Base-by-base conservation (phyloP, 2,329 filamentous ascomycete species). In the Nothopassalora personata region DNA sequence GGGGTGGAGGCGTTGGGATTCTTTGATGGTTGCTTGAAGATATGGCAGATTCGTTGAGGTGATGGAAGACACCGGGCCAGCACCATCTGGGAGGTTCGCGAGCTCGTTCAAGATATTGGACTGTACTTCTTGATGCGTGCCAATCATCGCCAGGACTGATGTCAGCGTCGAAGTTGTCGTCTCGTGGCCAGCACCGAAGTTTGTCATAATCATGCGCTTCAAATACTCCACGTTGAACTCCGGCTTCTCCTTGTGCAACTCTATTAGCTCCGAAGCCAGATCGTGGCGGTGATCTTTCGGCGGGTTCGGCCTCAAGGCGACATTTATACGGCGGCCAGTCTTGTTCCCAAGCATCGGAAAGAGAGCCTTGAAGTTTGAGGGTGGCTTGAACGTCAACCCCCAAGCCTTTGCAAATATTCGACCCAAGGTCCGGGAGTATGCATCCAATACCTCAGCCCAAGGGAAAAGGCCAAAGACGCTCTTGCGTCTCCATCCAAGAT, bases 1-100 rank as follows among this genome's bases (percentile, higher is more conserved):
- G 4, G 77, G 77, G 61, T 79, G 74, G 73, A 62, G 76, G 70
- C 78, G 72, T 8, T 78, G 66, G 0, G 75, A 70, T 63, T 80
- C 77, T 60, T 76, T 74, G 64, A 79, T 77, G 33, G 76, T 69
- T 15, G 75, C 76, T 58, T 75, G 72, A 2, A 77, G 69, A 62
- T 77, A 79, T 0, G 74, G 66, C 63, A 75, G 68, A 8, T 67
- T 63, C 19, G 68, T 62, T 3, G 70, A 68, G 54, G 73, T 67
- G 23, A 58, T 58, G 7, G 69, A 57, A 5, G 64, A 43, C 7
- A 55, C 43, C 4, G 36, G 47, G 3, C 52, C 55, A 11, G 58
- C 56, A 19, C 23, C 31, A 13, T 39, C 54, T 10, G 51, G 46
- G 7, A 33, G 15, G 1, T 19, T 54, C 5, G 6, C 18, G 4